Conservation (phyloP, 208 protist species). For the Wallacemonas rigidus region DNA sequence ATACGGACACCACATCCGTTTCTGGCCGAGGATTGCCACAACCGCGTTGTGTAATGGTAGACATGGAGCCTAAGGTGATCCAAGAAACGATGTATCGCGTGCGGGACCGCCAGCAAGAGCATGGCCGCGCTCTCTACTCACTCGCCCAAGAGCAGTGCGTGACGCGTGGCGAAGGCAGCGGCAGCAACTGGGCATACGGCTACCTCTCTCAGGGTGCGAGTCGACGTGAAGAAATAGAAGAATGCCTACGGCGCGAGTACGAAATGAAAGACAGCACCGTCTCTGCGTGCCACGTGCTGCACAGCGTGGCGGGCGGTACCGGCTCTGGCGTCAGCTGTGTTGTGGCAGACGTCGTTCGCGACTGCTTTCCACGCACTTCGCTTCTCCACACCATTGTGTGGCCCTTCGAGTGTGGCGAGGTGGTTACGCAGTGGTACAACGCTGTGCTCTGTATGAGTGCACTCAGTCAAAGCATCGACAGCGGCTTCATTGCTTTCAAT, state of each 20-base stretch:
- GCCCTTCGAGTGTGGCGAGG: conserved; percentile 81
- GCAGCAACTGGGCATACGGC: conserved; percentile 92
- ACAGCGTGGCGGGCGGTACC: conserved; percentile 89
- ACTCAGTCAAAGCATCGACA: conserved; percentile 67
- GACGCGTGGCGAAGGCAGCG: conserved; percentile 71
- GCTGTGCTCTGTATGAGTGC: conserved; percentile 58
- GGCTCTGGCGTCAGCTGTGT: conserved; percentile 87
- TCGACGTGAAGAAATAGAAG: conserved; percentile 49
- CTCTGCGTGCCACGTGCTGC: conserved; percentile 71
- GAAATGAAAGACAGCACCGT: conserved; percentile 67
- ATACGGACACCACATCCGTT: neutral
- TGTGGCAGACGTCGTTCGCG: conserved; percentile 68
- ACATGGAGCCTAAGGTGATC: conserved; percentile 92
- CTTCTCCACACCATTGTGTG: conserved; percentile 77
- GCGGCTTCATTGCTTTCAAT: conserved; percentile 64
- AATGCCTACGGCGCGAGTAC: conserved; percentile 74
- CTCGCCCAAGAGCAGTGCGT: conserved; percentile 70
- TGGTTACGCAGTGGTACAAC: conserved; percentile 91
- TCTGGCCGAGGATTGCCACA: conserved; percentile 27
- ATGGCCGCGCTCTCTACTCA: conserved; percentile 31
- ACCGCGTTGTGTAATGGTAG: conserved; percentile 83
- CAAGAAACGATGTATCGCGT: conserved; percentile 27
- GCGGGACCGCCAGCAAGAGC: conserved; percentile 14
- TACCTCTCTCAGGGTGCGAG: conserved; percentile 73
- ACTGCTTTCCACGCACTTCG: conserved; percentile 53